A percentile compares a stretch with the other conserved stretches of the same genome.
Evolutionary conservation across 2,329 filamentous ascomycete genomes (phyloP).

Genomic region (Blastomyces emzantsi): DNA sequence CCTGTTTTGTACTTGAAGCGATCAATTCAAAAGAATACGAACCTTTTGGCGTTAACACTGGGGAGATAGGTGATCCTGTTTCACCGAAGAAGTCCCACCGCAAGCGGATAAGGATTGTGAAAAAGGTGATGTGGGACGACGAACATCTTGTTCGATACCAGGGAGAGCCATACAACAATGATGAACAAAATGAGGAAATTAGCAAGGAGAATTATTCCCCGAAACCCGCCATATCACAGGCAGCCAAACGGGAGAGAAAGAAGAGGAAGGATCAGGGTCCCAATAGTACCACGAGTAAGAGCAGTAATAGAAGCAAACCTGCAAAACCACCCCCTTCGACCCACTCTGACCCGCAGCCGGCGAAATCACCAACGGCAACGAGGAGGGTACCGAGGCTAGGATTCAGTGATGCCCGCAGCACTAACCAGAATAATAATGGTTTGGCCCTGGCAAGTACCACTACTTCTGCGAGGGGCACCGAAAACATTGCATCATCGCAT

Average conservation of each 20-base stretch:
- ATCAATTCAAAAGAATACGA: conserved; percentile 4
- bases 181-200: conserved; percentile 6
- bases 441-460: neutral
- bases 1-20: conserved; percentile 19
- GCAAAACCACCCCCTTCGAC: conserved; percentile 19
- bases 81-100: conserved; percentile 9
- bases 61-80: neutral
- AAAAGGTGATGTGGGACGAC: conserved; percentile 33
- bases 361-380: conserved; percentile 17
- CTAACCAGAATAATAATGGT: conserved; percentile 13
- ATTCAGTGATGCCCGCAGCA: conserved; percentile 11
- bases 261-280: conserved; percentile 6
- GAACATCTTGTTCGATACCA: conserved; percentile 30
- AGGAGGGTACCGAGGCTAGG: conserved; percentile 15
- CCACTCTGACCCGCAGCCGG: conserved; percentile 18
- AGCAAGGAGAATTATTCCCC: conserved; percentile 11
- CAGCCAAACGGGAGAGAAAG: conserved; percentile 19
- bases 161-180: conserved; percentile 19
- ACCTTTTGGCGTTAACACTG: neutral
- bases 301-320: conserved; percentile 18
- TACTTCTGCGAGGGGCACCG: neutral
- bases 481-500: conserved; percentile 10
- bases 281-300: conserved; percentile 18
- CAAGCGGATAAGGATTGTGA: conserved; percentile 17
- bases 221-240: conserved; percentile 15